Evolutionary conservation across 192 early-diverging fungal genomes (phyloP).

Genomic region (Chytriomyces sp.): DNA sequence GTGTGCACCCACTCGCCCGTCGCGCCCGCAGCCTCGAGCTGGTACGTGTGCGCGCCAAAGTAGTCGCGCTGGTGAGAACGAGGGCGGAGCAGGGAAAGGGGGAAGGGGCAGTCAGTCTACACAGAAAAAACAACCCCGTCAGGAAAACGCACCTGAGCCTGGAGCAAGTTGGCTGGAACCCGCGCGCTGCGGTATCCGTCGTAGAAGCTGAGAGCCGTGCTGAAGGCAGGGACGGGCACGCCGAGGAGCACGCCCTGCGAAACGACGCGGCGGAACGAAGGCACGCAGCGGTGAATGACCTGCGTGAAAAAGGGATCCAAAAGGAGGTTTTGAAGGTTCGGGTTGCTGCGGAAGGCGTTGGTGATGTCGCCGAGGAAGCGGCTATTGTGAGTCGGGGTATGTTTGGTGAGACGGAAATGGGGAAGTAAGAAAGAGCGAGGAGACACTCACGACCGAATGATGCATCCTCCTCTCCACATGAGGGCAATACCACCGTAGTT

Average conservation of each 20-base stretch:
- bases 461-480: slow-evolving; percentile 99
- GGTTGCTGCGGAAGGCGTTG: slow-evolving; percentile 87
- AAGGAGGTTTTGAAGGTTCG: slow-evolving; percentile 84
- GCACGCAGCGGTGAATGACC: slow-evolving; percentile 80
- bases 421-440: no score
- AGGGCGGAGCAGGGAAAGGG: no score
- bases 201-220: slow-evolving; percentile 94
- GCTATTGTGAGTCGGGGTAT: slow-evolving; percentile 33
- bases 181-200: slow-evolving; percentile 92
- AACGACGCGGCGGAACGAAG: slow-evolving; percentile 87
- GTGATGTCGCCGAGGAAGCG: slow-evolving; percentile 98
- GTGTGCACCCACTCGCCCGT: slow-evolving; percentile 84
- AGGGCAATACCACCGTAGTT: slow-evolving; percentile 97
- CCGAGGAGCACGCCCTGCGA: slow-evolving; percentile 78
- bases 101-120: neutral
- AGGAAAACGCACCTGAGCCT: no score
- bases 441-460: slow-evolving; percentile 79
- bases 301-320: slow-evolving; percentile 97
- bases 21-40: slow-evolving; percentile 65
- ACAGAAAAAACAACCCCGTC: no score
- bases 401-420: no score
- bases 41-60: slow-evolving; percentile 98
- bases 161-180: slow-evolving; percentile 94
- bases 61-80: slow-evolving; percentile 96
- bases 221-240: slow-evolving; percentile 86